These are phyloP conservation scores for Cladophialophora bantiana DNA, from an alignment of 2,329 filamentous ascomycete species.

Conservation along the genomic window DNA sequence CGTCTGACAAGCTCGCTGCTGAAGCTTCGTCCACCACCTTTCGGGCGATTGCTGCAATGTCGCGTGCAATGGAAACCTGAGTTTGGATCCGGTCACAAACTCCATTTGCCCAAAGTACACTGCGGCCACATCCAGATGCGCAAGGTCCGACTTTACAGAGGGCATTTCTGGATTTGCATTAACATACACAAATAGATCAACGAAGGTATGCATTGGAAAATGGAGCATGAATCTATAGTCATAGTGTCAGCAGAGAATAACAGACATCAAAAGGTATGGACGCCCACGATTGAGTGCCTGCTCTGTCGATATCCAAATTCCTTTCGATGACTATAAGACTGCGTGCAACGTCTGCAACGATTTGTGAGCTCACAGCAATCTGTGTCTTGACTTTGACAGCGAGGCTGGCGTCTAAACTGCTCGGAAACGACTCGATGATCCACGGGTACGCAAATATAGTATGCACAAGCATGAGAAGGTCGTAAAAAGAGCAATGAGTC, in stretches of 20 bases:
- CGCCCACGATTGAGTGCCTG: conserved; percentile 4
- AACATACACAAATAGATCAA: conserved; percentile 23
- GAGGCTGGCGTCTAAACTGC: not conserved
- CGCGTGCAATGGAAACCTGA: conserved; percentile 21
- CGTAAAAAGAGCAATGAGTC: conserved; percentile 12
- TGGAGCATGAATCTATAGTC: conserved; percentile 9
- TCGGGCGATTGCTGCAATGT: conserved; percentile 20
- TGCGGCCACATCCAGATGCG: conserved; percentile 17
- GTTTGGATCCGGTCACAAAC: conserved; percentile 9
- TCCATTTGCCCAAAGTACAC: conserved; percentile 24
- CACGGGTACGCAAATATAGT: conserved; percentile 18
- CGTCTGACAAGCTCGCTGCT: too few species aligned
- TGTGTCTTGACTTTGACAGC: not conserved
- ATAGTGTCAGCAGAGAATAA: not conserved
- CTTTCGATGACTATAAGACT: conserved; percentile 16
- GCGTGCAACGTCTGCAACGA: conserved; percentile 11
- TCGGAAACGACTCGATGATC: conserved; percentile 2
- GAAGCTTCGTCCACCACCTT: not conserved
- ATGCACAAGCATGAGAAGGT: conserved; percentile 2
- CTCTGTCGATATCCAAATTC: conserved; percentile 8
- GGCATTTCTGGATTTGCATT: conserved; percentile 1
- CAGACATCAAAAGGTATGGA: not conserved
- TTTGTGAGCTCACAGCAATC: conserved; percentile 5
- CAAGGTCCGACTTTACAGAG: conserved; percentile 13
- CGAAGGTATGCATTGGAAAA: conserved; percentile 13